phyloP scores from a whole-genome alignment of 108 stramenopile genomes.

The Skeletonema grethae region DNA sequence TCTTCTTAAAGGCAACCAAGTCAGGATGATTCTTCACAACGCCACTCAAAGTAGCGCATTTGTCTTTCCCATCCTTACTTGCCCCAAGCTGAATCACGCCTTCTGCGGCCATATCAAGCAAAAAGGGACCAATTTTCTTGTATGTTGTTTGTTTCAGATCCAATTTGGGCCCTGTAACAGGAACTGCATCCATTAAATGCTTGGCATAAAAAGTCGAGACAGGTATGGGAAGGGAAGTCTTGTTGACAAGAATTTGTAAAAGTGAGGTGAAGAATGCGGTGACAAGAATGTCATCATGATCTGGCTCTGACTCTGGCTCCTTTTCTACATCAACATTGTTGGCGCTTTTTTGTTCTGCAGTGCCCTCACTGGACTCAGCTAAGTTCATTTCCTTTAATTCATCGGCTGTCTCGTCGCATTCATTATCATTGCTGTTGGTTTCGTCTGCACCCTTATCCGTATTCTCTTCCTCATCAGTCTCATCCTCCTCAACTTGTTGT shows the following conservation, averaged over 20 bases:
- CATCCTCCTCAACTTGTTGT: constrained; percentile 20
- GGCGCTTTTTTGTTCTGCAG: constrained; percentile 11
- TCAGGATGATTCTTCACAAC: constrained; percentile 57
- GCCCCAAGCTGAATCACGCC: constrained; percentile 65
- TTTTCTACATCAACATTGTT: constrained; percentile 15
- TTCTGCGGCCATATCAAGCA: constrained; percentile 54
- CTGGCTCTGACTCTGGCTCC: constrained; percentile 35
- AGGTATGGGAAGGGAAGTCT: constrained; percentile 68
- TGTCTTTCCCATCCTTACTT: constrained; percentile 60
- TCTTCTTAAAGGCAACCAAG: constrained; percentile 30
- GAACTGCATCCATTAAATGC: constrained; percentile 57
- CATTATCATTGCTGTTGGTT: constrained; percentile 1
- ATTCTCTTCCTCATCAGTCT: constrained; percentile 12
- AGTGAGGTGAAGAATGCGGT: constrained; percentile 51
- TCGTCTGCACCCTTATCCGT: not conserved
- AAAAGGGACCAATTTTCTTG: constrained; percentile 81
- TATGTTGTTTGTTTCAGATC: constrained; percentile 72
- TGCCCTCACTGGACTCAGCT: not conserved
- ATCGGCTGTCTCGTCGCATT: not conserved
- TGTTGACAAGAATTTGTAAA: constrained; percentile 40
- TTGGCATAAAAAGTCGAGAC: constrained; percentile 74
- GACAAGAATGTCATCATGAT: constrained; percentile 52
- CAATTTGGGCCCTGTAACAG: constrained; percentile 44
- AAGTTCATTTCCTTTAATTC: constrained; percentile 8
- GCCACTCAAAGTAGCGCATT: constrained; percentile 53